Conservation (phyloP, 2,329 filamentous ascomycete species). For the Fusarium heterosporum region DNA sequence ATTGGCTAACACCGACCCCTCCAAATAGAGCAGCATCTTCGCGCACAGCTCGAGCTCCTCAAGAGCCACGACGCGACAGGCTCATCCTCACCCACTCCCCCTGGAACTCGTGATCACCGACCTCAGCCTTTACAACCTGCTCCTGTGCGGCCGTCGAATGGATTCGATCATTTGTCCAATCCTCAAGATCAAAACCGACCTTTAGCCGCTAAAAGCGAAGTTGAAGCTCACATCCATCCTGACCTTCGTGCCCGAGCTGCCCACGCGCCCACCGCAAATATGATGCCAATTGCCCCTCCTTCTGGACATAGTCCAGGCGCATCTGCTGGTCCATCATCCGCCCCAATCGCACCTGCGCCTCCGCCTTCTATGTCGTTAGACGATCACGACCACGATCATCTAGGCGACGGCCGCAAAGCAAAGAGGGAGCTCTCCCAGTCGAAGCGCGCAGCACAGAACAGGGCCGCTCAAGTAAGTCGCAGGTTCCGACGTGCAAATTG, state of each 20-base stretch:
- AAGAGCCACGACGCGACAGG: constrained; percentile 55
- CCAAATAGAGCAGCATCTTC: constrained; percentile 56
- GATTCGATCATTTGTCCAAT: constrained; percentile 57
- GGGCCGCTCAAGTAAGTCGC: constrained; percentile 89
- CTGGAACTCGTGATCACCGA: constrained; percentile 48
- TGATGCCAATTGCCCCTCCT: constrained; percentile 55
- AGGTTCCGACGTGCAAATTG: background rate
- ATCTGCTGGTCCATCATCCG: constrained; percentile 45
- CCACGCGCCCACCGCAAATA: constrained; percentile 49
- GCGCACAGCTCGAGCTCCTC: constrained; percentile 59
- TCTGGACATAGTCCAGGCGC: constrained; percentile 50
- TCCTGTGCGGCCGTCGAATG: constrained; percentile 56
- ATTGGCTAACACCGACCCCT: constrained; percentile 44
- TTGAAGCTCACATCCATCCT: constrained; percentile 62
- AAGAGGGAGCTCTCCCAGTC: constrained; percentile 95
- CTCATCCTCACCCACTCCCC: constrained; percentile 47
- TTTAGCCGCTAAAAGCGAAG: constrained; percentile 52
- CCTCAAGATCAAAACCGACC: constrained; percentile 52
- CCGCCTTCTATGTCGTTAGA: constrained; percentile 41
- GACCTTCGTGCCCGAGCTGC: constrained; percentile 56
- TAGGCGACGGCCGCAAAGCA: constrained; percentile 74
- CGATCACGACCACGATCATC: too few relatives aligned
- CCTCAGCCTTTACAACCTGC: constrained; percentile 48
- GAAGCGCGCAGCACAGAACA: constrained; percentile 95
- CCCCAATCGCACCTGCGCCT: constrained; percentile 51